phyloP scores from a whole-genome alignment of 495 filamentous ascomycete species.

The Hypoxylon fragiforme region DNA sequence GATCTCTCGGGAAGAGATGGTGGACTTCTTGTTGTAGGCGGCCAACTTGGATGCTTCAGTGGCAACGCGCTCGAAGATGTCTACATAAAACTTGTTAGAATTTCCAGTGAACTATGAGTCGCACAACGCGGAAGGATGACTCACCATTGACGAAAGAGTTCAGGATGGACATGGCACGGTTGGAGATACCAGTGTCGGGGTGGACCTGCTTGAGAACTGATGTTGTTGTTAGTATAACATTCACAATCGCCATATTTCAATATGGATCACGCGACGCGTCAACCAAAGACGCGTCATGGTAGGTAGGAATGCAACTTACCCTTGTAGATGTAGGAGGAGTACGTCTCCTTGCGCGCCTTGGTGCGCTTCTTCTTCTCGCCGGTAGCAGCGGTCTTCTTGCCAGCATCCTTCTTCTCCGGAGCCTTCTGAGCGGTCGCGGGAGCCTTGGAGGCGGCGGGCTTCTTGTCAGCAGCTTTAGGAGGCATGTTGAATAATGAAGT shows the following conservation, averaged over 20 bases:
- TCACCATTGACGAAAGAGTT: slow-evolving; percentile 99
- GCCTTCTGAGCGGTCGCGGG: slow-evolving; percentile 72
- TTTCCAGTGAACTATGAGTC: neutral
- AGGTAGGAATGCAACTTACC: slow-evolving; percentile 59
- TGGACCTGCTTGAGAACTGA: slow-evolving; percentile 99
- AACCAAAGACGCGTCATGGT: neutral
- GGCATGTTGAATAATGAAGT: slow-evolving; percentile 69
- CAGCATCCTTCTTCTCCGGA: slow-evolving; percentile 98
- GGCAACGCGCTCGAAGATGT: slow-evolving; percentile 99
- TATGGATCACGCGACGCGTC: neutral
- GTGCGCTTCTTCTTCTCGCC: slow-evolving; percentile 99
- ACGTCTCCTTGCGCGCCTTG: slow-evolving; percentile 99
- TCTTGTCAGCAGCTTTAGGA: slow-evolving; percentile 97
- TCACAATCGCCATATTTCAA: no score
- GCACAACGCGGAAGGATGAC: slow-evolving; percentile 32
- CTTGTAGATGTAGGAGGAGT: slow-evolving; percentile 99
- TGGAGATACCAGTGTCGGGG: slow-evolving; percentile 99
- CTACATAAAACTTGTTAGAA: slow-evolving; percentile 54
- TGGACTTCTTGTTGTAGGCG: slow-evolving; percentile 99
- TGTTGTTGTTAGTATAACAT: slow-evolving; percentile 22
- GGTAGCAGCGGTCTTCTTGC: slow-evolving; percentile 96
- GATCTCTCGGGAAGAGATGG: slow-evolving; percentile 98
- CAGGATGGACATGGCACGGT: slow-evolving; percentile 98
- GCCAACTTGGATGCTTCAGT: slow-evolving; percentile 99
- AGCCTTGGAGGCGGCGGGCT: slow-evolving; percentile 96